phyloP scores from a whole-genome alignment of 768 basidiomycete species.

The Candolleomyces eurysporus region DNA sequence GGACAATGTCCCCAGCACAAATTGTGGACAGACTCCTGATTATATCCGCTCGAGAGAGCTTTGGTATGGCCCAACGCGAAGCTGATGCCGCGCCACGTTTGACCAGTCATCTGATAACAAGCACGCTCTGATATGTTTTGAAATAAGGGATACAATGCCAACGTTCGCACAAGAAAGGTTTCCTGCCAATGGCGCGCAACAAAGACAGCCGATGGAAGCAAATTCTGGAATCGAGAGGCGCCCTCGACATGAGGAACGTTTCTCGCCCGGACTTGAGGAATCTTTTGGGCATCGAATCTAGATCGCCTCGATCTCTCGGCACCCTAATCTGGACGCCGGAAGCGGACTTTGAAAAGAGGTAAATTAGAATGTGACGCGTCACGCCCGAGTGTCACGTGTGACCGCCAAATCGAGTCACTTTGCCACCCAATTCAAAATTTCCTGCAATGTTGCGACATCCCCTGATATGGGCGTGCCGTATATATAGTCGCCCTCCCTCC shows the following conservation, averaged over 20 bases:
- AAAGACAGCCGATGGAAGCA: not conserved
- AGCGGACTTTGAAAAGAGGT: not conserved
- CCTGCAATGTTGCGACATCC: constrained; percentile 40
- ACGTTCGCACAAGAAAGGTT: not conserved
- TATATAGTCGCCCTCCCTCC: constrained; percentile 27
- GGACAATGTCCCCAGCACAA: too few relatives aligned
- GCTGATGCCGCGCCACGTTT: too few relatives aligned
- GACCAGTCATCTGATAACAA: too few relatives aligned
- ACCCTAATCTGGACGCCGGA: not conserved
- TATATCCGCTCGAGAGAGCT: too few relatives aligned
- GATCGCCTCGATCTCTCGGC: too few relatives aligned
- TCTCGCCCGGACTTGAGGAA: not conserved
- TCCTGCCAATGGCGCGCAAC: not conserved
- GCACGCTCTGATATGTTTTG: not conserved
- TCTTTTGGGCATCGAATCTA: too few relatives aligned
- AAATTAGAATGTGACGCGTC: constrained; percentile 4
- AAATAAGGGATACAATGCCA: not conserved
- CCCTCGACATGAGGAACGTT: not conserved
- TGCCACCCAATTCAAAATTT: constrained; percentile 32
- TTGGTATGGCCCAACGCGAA: too few relatives aligned
- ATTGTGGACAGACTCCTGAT: too few relatives aligned
- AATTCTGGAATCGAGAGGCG: not conserved
- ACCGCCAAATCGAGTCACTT: constrained; percentile 24
- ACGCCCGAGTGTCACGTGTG: not conserved
- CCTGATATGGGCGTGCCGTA: constrained; percentile 26